Base-by-base conservation (phyloP, 2,329 filamentous ascomycete species). In the Epichloe brachyelytri region DNA sequence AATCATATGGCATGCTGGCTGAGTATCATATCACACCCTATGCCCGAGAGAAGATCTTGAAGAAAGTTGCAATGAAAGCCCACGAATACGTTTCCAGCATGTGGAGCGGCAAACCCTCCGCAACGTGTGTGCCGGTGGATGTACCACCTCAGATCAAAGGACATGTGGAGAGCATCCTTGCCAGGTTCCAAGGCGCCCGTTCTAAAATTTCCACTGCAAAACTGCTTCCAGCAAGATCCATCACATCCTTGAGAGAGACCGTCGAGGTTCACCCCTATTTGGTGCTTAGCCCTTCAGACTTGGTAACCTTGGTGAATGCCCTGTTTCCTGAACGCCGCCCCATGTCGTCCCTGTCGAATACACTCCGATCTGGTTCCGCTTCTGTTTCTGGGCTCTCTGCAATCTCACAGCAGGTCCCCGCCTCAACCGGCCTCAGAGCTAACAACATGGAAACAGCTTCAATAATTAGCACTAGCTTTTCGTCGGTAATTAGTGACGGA, bases 1-100 rank as follows among this genome's bases (percentile, higher is more conserved):
- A 98, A 76, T 89, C 77, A 49, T 77, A 81, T 58, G 79, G 80
- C 50, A 80, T 86, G 71, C 83, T 97, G 72, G 79, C 88, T 51
- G 88, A 95, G 60, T 91, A 95, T 65, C 88, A 95, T 69, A 88
- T 97, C 60, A 90, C 86, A 47, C 88, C 94, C 58, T 88, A 91
- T 67, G 89, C 88, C 41, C 81, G 93, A 43, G 86, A 95, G 61
- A 90, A 83, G 65, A 85, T 86, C 51, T 71, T 86, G 51, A 83
- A 83, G 60, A 85, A 91, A 63, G 84, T 96, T 51, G 88, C 86
- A 51, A 81, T 86, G 63, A 82, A 85, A 55, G 85, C 87, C 47
- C 85, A 90, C 62, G 83, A 86, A 60, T 78, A 87, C 56, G 87
- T 91, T 12, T 80, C 86, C 53, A 86, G 90, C 60, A 82, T 88